Percentiles rank a stretch among this genome's conserved stretches.
Evolutionary conservation across 108 stramenopile species (phyloP).

Genomic region (Tribonema minus): DNA sequence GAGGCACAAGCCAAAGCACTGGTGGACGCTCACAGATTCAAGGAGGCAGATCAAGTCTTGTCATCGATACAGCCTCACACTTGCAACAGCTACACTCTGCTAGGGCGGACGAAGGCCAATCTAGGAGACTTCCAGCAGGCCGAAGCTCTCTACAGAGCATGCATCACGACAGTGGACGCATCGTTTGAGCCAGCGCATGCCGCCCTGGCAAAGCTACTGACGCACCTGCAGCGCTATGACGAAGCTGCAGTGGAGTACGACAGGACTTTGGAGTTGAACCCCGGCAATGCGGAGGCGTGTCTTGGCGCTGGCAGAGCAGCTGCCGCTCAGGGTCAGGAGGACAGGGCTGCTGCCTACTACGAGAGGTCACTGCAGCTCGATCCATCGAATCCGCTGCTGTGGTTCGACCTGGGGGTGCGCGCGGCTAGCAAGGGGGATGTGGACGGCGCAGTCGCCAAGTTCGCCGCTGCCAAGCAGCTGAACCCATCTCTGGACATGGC

Average conservation of each 20-base stretch:
- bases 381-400: conserved; percentile 6
- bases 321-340: conserved; percentile 17
- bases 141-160: conserved; percentile 5
- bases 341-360: conserved; percentile 26
- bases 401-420: conserved; percentile 24
- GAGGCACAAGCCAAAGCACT: not conserved
- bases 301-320: conserved; percentile 24
- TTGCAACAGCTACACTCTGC: not conserved
- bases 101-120: conserved; percentile 24
- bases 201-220: conserved; percentile 32
- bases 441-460: not conserved
- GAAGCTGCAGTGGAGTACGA: not conserved
- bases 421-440: conserved; percentile 6
- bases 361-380: conserved; percentile 6
- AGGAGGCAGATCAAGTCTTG: no score
- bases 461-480: not conserved
- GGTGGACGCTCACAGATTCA: no score
- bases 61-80: not conserved
- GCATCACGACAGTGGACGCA: conserved; percentile 1
- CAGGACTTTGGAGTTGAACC: conserved; percentile 1
- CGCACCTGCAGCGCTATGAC: conserved; percentile 3
- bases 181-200: conserved; percentile 9
- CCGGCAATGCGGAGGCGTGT: conserved; percentile 21
- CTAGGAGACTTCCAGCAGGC: conserved; percentile 27
- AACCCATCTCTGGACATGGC: not conserved